Evolutionary conservation across 1,284 basidiomycete genomes (phyloP), one percentile per base, ranked within the genome.

Genomic region (Neotropicomus parvogracilis): DNA sequence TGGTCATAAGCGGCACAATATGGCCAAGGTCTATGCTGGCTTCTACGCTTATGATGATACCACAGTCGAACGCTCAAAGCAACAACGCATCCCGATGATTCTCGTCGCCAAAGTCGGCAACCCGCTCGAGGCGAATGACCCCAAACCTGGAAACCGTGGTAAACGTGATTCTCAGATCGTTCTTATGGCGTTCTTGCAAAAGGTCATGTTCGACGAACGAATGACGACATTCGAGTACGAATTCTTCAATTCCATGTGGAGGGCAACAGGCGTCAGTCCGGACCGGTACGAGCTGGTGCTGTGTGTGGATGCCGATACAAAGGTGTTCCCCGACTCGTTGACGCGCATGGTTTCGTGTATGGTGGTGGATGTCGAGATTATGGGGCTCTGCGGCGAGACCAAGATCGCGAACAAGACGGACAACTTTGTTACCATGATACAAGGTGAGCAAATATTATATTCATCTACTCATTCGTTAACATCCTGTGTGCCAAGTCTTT

Each of bases 181-280:
- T 44, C 76, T 99, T 54, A 98, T 99, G 95, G 83, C 82, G 43
- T 99, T 99, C 76, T 79, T 99, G 68, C 93, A 97, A 68, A 95
- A 95, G 69, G 95, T 98, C 58, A 97, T 98, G 82, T 99, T 98
- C 67, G 95, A 99, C 70, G 95, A 99, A 73, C 85, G 94, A 46
- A 99, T 99, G 95, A 95, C 92, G 52, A 97, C 95, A 36, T 91
- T 99, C 66, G 95, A 99, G 72, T 99, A 97, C 68, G 97, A 99
- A 71, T 94, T 99, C 65, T 99, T 99, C 84, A 97, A 97, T 69
- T 88, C 93, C 51, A 78, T 97, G 27, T 97, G 95, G 88, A 78
- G 93, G 50, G 86, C 88, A 38, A 95, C 95, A 52, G 97, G 95
- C 41, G 85, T 98, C 53, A 93, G 92, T 59, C 95, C 95, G 7